phyloP scores from a whole-genome alignment of 495 filamentous ascomycete genomes.

The Hypoxylon cercidicola region DNA sequence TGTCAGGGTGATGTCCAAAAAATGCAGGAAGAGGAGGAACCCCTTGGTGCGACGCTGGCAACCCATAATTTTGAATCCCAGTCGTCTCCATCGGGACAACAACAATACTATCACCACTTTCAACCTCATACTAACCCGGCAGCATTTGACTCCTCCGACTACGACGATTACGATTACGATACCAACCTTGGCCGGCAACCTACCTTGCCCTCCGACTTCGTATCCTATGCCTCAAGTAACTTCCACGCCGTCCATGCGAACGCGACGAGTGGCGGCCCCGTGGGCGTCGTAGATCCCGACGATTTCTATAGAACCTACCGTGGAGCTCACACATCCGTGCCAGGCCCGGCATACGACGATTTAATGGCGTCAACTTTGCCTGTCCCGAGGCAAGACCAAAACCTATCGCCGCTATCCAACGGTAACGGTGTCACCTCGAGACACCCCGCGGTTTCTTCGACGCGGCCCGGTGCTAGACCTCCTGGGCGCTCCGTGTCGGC shows the following conservation, averaged over 20 bases:
- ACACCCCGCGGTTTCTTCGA: conserved; percentile 45
- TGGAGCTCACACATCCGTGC: conserved; percentile 43
- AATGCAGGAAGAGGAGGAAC: conserved; percentile 49
- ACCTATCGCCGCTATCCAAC: conserved; percentile 44
- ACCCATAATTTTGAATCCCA: conserved; percentile 47
- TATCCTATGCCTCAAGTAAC: conserved; percentile 53
- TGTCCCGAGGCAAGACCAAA: conserved; percentile 43
- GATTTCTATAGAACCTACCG: conserved; percentile 64
- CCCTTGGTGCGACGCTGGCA: conserved; percentile 49
- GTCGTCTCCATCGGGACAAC: conserved; percentile 38
- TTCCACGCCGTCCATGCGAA: conserved; percentile 51
- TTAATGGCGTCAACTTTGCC: conserved; percentile 49
- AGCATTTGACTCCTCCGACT: conserved; percentile 34
- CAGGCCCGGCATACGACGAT: conserved; percentile 41
- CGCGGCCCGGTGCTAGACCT: conserved; percentile 44
- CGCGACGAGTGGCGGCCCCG: conserved; percentile 48
- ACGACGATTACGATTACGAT: conserved; percentile 35
- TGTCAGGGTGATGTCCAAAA: conserved; percentile 45
- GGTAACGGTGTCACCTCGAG: conserved; percentile 52
- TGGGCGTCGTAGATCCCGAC: conserved; percentile 56
- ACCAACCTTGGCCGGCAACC: conserved; percentile 18
- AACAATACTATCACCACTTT: conserved; percentile 40
- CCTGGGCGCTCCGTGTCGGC: conserved; percentile 60
- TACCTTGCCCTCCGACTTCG: conserved; percentile 38
- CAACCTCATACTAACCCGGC: conserved; percentile 31